A percentile compares a stretch with the other conserved stretches of the same genome.
Conservation (phyloP, 2,329 filamentous ascomycete genomes). For the Fonsecaea multimorphosa region DNA sequence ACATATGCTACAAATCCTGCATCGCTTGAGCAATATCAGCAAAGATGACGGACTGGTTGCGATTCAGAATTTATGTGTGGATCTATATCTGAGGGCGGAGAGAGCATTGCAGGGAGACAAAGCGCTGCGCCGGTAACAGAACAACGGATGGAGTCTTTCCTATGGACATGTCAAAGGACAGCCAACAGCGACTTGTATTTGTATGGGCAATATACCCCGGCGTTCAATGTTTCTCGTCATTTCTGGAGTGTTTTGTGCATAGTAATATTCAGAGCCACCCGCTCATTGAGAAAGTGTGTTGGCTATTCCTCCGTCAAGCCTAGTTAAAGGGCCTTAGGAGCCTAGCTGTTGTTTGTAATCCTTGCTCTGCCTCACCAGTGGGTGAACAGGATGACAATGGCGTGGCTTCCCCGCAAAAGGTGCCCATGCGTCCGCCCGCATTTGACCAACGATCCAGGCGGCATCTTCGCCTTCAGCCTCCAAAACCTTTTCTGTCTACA, state of each 20-base stretch:
- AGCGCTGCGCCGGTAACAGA: not conserved
- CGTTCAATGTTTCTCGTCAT: too few species aligned
- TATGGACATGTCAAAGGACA: too few species aligned
- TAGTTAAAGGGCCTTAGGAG: not conserved
- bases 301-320: not conserved
- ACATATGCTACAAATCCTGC: conserved; percentile 24
- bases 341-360: too few species aligned
- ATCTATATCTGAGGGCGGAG: conserved; percentile 27
- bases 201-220: not conserved
- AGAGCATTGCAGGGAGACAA: conserved; percentile 13
- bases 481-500: not conserved
- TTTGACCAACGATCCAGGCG: not conserved
- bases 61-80: conserved; percentile 68
- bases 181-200: not conserved
- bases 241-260: too few species aligned
- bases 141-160: too few species aligned
- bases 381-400: not conserved
- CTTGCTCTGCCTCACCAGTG: not conserved
- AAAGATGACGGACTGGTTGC: conserved; percentile 93
- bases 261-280: too few species aligned
- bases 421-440: not conserved
- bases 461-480: not conserved
- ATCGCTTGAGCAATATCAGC: conserved; percentile 62
- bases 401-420: conserved; percentile 14
- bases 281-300: too few species aligned